Evolutionary conservation across 1,284 basidiomycete genomes (phyloP).

Genomic region (Sanghuangporus baumii): DNA sequence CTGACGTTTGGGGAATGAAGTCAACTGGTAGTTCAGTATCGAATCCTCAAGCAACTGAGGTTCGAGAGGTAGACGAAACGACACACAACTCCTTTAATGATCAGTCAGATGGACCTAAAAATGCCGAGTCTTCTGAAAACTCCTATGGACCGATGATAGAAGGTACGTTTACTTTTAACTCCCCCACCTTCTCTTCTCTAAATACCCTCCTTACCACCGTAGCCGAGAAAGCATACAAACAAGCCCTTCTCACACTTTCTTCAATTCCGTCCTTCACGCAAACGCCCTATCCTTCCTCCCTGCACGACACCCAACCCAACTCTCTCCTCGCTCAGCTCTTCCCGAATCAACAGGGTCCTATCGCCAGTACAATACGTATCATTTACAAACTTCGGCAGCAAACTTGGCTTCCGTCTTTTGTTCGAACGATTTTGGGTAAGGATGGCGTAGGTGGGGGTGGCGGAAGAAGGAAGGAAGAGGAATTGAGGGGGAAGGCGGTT

Average conservation of each 20-base stretch:
- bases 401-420: conserved; percentile 38
- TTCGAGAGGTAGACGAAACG: no score
- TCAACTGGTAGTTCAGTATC: no score
- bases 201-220: not conserved
- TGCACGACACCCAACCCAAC: conserved; percentile 36
- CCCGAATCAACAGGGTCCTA: conserved; percentile 62
- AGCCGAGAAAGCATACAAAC: conserved; percentile 64
- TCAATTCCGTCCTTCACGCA: conserved; percentile 54
- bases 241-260: conserved; percentile 58
- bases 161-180: not conserved
- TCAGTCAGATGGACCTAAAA: not conserved
- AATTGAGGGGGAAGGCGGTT: conserved; percentile 55
- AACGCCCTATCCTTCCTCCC: conserved; percentile 44
- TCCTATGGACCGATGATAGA: not conserved
- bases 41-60: no score
- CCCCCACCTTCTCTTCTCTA: not conserved
- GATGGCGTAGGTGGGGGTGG: conserved; percentile 29
- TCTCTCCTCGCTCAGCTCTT: conserved; percentile 59
- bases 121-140: not conserved
- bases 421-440: conserved; percentile 34
- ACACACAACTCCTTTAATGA: no score
- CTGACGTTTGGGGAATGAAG: no score
- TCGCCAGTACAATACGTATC: conserved; percentile 63
- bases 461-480: conserved; percentile 54
- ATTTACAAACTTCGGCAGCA: conserved; percentile 54